These are phyloP conservation scores for Mycena capillaripes DNA, from an alignment of 768 basidiomycete genomes.

Conservation along the genomic window DNA sequence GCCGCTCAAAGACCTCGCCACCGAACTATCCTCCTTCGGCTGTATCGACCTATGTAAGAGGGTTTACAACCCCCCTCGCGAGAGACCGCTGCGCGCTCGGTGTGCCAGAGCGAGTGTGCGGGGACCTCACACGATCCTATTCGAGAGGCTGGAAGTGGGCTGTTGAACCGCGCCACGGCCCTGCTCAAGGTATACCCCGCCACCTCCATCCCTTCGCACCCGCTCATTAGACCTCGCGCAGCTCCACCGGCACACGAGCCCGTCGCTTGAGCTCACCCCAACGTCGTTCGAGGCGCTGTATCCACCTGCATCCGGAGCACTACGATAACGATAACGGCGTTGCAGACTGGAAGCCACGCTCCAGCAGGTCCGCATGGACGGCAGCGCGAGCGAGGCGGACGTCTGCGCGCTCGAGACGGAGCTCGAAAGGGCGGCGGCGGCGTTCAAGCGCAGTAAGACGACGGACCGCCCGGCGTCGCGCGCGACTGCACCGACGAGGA, in stretches of 20 bases:
- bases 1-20: no score
- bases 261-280: slow-evolving; percentile 72
- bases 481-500: slow-evolving; percentile 77
- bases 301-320: slow-evolving; percentile 79
- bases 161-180: slow-evolving; percentile 89
- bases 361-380: slow-evolving; percentile 78
- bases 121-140: no score
- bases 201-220: no score
- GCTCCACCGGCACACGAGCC: slow-evolving; percentile 77
- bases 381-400: slow-evolving; percentile 68
- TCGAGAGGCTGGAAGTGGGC: no score
- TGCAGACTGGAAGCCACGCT: slow-evolving; percentile 86
- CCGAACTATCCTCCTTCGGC: no score
- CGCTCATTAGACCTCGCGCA: slow-evolving; percentile 43
- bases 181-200: slow-evolving; percentile 71
- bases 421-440: slow-evolving; percentile 85
- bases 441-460: slow-evolving; percentile 88
- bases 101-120: no score
- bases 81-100: no score
- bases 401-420: slow-evolving; percentile 73
- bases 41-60: no score
- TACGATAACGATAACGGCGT: slow-evolving; percentile 81
- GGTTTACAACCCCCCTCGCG: no score
- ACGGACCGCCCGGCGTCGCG: slow-evolving; percentile 83
- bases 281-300: slow-evolving; percentile 88